Conservation (phyloP, 169 alveolate species). For the Babesia sp. region DNA sequence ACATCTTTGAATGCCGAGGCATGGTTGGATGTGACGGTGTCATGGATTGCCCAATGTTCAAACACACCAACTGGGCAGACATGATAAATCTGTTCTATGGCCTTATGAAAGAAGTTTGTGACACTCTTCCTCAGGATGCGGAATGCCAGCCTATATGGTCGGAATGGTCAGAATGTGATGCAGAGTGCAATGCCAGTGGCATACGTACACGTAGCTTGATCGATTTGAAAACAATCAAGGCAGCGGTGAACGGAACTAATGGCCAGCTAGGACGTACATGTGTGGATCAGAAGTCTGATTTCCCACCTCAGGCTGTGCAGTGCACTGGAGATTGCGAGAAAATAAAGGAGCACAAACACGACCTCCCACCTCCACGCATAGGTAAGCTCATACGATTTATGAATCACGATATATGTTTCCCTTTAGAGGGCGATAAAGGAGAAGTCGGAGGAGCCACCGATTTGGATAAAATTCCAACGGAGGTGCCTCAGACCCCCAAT, state of each 20-base stretch:
- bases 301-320: conserved; percentile 23
- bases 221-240: conserved; percentile 11
- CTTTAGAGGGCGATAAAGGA: too few relatives aligned
- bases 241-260: conserved; percentile 37
- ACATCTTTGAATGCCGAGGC: conserved; percentile 49
- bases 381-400: too few relatives aligned
- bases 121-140: conserved; percentile 59
- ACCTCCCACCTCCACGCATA: too few relatives aligned
- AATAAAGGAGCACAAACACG: too few relatives aligned
- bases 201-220: conserved; percentile 19
- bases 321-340: conserved; percentile 38
- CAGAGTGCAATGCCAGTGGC: conserved; percentile 40
- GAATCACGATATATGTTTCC: too few relatives aligned
- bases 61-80: conserved; percentile 62
- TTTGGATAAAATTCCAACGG: too few relatives aligned
- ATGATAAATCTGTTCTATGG: conserved; percentile 39
- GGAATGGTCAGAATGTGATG: conserved; percentile 63
- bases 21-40: conserved; percentile 54
- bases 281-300: conserved; percentile 32
- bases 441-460: too few relatives aligned
- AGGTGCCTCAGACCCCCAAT: too few relatives aligned
- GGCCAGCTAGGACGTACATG: conserved; percentile 60
- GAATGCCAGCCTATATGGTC: conserved; percentile 57
- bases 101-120: conserved; percentile 64
- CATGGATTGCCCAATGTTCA: conserved; percentile 55